Conservation (phyloP, 108 stramenopile species). For the Hondaea fermentalgiana region DNA sequence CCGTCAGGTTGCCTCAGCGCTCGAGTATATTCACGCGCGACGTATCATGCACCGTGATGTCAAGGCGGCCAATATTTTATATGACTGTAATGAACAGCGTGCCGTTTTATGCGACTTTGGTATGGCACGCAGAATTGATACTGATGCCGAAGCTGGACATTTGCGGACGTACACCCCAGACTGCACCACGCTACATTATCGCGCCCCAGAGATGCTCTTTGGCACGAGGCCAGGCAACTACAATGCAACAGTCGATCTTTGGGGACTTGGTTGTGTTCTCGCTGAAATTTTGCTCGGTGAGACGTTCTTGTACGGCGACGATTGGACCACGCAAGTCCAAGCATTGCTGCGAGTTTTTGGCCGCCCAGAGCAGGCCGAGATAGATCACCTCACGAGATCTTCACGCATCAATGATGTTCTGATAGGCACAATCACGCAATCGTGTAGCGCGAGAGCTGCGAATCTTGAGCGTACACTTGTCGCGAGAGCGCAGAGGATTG, state of each 20-base stretch:
- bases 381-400: no score
- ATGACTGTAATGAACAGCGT: not conserved
- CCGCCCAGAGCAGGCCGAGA: not conserved
- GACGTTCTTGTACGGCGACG: slow-evolving; percentile 60
- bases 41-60: not conserved
- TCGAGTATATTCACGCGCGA: not conserved
- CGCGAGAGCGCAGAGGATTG: no score
- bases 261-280: slow-evolving; percentile 88
- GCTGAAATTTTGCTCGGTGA: slow-evolving; percentile 69
- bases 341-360: not conserved
- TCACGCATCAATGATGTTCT: no score
- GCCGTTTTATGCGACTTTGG: not conserved
- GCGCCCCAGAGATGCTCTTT: slow-evolving; percentile 82
- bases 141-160: no score
- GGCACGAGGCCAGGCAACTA: slow-evolving; percentile 56
- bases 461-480: no score
- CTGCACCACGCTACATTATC: slow-evolving; percentile 85
- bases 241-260: slow-evolving; percentile 79
- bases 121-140: not conserved
- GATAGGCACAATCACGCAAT: no score
- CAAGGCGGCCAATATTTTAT: not conserved
- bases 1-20: not conserved
- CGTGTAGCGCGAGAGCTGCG: no score
- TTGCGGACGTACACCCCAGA: slow-evolving; percentile 49
- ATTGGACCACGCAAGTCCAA: slow-evolving; percentile 61